Percentiles rank a stretch among this genome's conserved stretches.
Evolutionary conservation across 2,329 filamentous ascomycete genomes (phyloP).

Genomic region (Exserohilum turcica): DNA sequence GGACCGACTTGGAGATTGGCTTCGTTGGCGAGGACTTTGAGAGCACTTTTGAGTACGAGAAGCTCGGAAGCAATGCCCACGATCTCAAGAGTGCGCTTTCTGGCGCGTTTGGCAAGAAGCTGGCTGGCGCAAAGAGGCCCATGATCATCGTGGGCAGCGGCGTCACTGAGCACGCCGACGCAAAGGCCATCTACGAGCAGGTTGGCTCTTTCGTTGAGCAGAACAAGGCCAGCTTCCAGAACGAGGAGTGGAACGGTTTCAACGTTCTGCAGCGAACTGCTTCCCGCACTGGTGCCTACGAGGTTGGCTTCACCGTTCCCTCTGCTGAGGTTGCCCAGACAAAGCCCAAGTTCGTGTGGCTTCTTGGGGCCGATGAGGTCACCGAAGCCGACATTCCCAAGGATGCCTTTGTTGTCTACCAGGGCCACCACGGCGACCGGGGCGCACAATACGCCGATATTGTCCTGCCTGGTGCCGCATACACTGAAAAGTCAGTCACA

Average conservation of each 20-base stretch:
- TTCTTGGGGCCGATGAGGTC: constrained; percentile 93
- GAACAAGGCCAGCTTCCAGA: constrained; percentile 85
- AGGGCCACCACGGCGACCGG: constrained; percentile 95
- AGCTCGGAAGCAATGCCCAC: constrained; percentile 78
- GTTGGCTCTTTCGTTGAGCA: constrained; percentile 92
- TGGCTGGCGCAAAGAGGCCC: constrained; percentile 82
- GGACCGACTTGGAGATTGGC: constrained; percentile 90
- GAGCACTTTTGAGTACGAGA: constrained; percentile 93
- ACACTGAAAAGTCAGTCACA: constrained; percentile 94
- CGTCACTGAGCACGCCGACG: constrained; percentile 87
- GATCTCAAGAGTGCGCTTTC: constrained; percentile 84
- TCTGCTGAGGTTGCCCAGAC: constrained; percentile 81
- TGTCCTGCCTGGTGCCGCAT: constrained; percentile 89
- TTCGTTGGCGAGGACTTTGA: constrained; percentile 90
- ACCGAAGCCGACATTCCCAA: constrained; percentile 85
- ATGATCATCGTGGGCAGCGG: constrained; percentile 97
- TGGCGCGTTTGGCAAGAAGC: constrained; percentile 90
- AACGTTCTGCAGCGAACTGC: constrained; percentile 94
- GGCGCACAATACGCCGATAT: constrained; percentile 93
- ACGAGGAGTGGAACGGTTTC: constrained; percentile 93
- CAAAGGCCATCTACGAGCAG: constrained; percentile 90
- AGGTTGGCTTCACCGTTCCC: constrained; percentile 91
- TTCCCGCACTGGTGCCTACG: constrained; percentile 89
- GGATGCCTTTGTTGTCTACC: constrained; percentile 95
- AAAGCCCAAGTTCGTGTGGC: constrained; percentile 93